A percentile compares a stretch with the other conserved stretches of the same genome.
Conservation (phyloP, 2,329 filamentous ascomycete genomes). For the Pestalotiopsis sp. region DNA sequence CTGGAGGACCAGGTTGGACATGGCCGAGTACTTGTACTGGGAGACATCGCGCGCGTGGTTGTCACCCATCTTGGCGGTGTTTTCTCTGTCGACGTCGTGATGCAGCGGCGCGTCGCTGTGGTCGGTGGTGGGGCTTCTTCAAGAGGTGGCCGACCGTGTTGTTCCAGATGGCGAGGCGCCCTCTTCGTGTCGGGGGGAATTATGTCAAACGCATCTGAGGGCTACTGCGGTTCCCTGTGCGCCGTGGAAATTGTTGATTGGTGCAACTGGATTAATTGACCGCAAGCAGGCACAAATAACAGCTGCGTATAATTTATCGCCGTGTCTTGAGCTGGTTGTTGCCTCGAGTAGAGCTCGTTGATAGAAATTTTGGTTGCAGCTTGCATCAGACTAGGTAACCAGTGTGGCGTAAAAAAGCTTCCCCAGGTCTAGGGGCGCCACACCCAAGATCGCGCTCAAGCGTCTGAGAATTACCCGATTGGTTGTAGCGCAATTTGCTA, state of each 20-base stretch:
- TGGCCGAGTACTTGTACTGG: constrained; percentile 98
- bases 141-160: constrained; percentile 27
- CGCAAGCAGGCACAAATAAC: not conserved
- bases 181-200: constrained; percentile 16
- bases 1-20: constrained; percentile 99
- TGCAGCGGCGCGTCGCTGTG: constrained; percentile 15
- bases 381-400: not conserved
- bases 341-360: not conserved
- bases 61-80: constrained; percentile 65
- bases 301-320: not conserved
- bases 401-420: not conserved
- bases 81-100: not conserved
- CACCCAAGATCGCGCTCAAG: not conserved
- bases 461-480: not conserved
- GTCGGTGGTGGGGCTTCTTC: constrained; percentile 12
- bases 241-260: not conserved
- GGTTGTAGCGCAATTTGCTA: not conserved
- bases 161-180: constrained; percentile 30
- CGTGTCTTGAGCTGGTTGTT: constrained; percentile 1
- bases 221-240: not conserved
- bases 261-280: no score
- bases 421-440: not conserved
- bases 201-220: constrained; percentile 24
- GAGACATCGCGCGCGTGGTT: constrained; percentile 76
- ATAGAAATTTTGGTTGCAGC: constrained; percentile 13